These are phyloP conservation scores for Astrothelium macrocarpum DNA, from an alignment of 495 filamentous ascomycete species.

Conservation along the genomic window DNA sequence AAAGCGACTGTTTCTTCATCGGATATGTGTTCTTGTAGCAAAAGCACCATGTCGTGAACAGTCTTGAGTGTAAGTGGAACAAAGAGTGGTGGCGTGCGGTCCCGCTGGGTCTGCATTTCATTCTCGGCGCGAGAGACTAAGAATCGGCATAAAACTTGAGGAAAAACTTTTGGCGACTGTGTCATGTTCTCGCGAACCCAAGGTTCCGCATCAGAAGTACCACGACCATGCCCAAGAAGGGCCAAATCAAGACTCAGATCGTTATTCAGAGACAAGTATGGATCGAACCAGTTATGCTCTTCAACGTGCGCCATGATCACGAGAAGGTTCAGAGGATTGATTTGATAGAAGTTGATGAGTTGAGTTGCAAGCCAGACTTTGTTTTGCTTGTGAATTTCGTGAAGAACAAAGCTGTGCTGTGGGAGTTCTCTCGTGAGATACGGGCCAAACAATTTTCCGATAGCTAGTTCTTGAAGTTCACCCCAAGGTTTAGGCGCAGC, in stretches of 20 bases:
- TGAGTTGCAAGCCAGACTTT: slow-evolving; percentile 68
- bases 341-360: slow-evolving; percentile 67
- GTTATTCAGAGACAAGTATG: slow-evolving; percentile 62
- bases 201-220: slow-evolving; percentile 64
- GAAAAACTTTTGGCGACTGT: slow-evolving; percentile 48
- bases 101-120: slow-evolving; percentile 61
- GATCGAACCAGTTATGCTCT: slow-evolving; percentile 71
- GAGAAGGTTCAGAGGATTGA: slow-evolving; percentile 63
- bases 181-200: slow-evolving; percentile 63
- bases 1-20: slow-evolving; percentile 52
- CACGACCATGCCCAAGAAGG: slow-evolving; percentile 75
- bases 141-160: slow-evolving; percentile 58
- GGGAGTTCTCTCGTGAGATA: slow-evolving; percentile 54
- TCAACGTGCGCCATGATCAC: slow-evolving; percentile 74
- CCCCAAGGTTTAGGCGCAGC: slow-evolving; percentile 59
- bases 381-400: slow-evolving; percentile 83
- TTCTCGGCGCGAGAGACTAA: slow-evolving; percentile 72
- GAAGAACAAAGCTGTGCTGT: slow-evolving; percentile 72
- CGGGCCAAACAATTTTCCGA: slow-evolving; percentile 50
- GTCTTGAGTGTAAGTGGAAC: slow-evolving; percentile 74
- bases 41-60: slow-evolving; percentile 67
- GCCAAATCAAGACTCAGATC: slow-evolving; percentile 83
- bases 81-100: slow-evolving; percentile 50
- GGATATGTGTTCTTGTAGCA: slow-evolving; percentile 51
- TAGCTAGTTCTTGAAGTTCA: slow-evolving; percentile 49